Evolutionary conservation across 2,329 filamentous ascomycete genomes (phyloP).

Genomic region (Aureobasidium leucospermi): DNA sequence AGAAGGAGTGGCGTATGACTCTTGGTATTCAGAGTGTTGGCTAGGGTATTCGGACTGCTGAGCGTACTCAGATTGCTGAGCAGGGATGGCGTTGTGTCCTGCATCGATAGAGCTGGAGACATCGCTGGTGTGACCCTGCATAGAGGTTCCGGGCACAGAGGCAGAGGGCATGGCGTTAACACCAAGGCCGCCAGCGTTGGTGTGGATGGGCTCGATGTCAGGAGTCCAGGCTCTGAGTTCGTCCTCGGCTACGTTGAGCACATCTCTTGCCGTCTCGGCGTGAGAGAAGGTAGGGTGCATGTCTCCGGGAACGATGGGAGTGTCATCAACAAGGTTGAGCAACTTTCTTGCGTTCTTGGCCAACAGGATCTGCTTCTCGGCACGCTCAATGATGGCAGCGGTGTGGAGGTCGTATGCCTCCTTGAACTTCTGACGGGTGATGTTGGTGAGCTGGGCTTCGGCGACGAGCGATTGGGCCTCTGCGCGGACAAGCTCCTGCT

Average conservation of each 20-base stretch:
- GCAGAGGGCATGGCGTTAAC: slow-evolving; percentile 36
- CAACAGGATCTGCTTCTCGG: slow-evolving; percentile 93
- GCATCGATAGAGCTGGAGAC: background rate
- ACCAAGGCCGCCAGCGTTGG: slow-evolving; percentile 42
- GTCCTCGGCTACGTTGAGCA: slow-evolving; percentile 87
- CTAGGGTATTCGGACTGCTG: background rate
- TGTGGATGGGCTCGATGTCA: slow-evolving; percentile 47
- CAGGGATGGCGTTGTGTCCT: background rate
- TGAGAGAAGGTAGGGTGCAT: slow-evolving; percentile 60
- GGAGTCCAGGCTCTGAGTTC: slow-evolving; percentile 71
- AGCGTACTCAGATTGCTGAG: background rate
- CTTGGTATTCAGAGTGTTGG: slow-evolving; percentile 1
- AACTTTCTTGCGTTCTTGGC: slow-evolving; percentile 84
- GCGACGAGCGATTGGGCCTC: slow-evolving; percentile 95
- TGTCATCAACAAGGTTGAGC: slow-evolving; percentile 79
- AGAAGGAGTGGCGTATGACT: background rate
- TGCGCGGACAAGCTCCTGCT: slow-evolving; percentile 92
- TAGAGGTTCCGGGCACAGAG: background rate
- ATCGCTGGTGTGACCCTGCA: background rate
- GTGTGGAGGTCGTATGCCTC: slow-evolving; percentile 88
- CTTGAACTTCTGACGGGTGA: slow-evolving; percentile 93
- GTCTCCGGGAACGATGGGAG: slow-evolving; percentile 82
- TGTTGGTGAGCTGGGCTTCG: slow-evolving; percentile 91
- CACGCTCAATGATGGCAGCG: slow-evolving; percentile 84
- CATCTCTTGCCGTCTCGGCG: slow-evolving; percentile 63